Evolutionary conservation across 2,329 filamentous ascomycete genomes (phyloP).

Genomic region (Penicillium italicum): DNA sequence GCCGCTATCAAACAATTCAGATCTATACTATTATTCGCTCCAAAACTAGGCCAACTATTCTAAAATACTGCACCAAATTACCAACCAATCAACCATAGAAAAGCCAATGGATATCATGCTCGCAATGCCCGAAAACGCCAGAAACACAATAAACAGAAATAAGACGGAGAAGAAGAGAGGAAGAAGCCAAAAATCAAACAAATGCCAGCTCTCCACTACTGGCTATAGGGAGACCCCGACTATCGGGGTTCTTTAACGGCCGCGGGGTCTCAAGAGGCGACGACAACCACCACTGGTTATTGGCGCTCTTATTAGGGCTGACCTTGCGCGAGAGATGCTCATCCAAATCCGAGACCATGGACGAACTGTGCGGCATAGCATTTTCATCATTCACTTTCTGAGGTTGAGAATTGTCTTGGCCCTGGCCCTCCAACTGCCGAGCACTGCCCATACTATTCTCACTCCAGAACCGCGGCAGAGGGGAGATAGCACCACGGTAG

Average conservation of each 20-base stretch:
- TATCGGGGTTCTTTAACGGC: constrained; percentile 12
- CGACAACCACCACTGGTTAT: constrained; percentile 11
- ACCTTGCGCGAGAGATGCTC: constrained; percentile 21
- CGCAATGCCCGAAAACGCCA: constrained; percentile 23
- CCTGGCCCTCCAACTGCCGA: constrained; percentile 23
- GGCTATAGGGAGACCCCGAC: constrained; percentile 20
- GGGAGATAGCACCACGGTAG: constrained; percentile 36
- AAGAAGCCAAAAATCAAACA: constrained; percentile 16
- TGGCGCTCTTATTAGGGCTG: constrained; percentile 6
- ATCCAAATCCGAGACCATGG: constrained; percentile 24
- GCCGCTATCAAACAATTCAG: background rate
- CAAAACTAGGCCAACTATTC: constrained; percentile 12
- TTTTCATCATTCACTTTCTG: constrained; percentile 5
- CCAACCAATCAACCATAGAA: constrained; percentile 12
- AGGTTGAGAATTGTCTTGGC: constrained; percentile 13
- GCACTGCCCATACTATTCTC: constrained; percentile 32
- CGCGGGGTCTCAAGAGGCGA: constrained; percentile 15
- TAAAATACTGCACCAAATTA: background rate
- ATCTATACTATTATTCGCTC: background rate
- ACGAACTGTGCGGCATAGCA: constrained; percentile 20
- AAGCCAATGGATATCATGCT: constrained; percentile 28
- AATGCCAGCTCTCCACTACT: constrained; percentile 26
- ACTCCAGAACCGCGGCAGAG: constrained; percentile 38
- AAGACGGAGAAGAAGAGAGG: background rate
- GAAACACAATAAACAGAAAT: background rate